Conservation (phyloP, 2,329 filamentous ascomycete species). For the Epichloe scottii region DNA sequence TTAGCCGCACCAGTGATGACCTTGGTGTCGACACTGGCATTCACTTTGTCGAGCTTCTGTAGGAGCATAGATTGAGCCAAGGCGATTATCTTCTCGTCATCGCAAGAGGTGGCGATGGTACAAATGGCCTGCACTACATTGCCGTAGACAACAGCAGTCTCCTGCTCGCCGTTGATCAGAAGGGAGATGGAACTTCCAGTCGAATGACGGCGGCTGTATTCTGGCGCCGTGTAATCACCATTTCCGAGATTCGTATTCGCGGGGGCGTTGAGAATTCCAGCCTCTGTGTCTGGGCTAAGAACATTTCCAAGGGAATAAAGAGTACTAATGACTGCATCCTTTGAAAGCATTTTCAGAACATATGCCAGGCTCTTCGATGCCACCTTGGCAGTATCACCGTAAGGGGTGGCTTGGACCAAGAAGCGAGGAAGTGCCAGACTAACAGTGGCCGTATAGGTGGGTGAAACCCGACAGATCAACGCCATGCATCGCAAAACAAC, state of each 20-base stretch:
- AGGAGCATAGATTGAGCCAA: conserved; percentile 89
- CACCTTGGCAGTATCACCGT: conserved; percentile 54
- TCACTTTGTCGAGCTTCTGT: conserved; percentile 89
- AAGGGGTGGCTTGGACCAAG: conserved; percentile 71
- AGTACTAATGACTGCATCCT: conserved; percentile 89
- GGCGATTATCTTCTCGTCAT: conserved; percentile 85
- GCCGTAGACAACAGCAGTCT: conserved; percentile 62
- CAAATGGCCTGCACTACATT: conserved; percentile 95
- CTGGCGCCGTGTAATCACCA: conserved; percentile 24
- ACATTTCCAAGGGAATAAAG: conserved; percentile 95
- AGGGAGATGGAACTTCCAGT: conserved; percentile 72
- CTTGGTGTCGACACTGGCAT: conserved; percentile 63
- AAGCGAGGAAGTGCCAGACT: conserved; percentile 73
- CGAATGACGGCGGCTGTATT: conserved; percentile 44
- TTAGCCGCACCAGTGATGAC: conserved; percentile 75
- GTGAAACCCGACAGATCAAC: conserved; percentile 63
- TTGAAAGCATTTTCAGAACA: conserved; percentile 69
- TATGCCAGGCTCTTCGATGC: conserved; percentile 79
- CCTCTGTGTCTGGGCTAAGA: conserved; percentile 58
- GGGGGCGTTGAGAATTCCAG: conserved; percentile 39
- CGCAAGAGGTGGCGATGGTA: conserved; percentile 67
- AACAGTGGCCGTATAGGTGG: conserved; percentile 59
- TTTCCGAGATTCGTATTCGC: conserved; percentile 30
- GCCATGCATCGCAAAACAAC: conserved; percentile 73
- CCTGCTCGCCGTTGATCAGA: conserved; percentile 61